A percentile compares a stretch with the other conserved stretches of the same genome.
Conservation (phyloP, 768 basidiomycete genomes). For the Strobilomyces confusus region DNA sequence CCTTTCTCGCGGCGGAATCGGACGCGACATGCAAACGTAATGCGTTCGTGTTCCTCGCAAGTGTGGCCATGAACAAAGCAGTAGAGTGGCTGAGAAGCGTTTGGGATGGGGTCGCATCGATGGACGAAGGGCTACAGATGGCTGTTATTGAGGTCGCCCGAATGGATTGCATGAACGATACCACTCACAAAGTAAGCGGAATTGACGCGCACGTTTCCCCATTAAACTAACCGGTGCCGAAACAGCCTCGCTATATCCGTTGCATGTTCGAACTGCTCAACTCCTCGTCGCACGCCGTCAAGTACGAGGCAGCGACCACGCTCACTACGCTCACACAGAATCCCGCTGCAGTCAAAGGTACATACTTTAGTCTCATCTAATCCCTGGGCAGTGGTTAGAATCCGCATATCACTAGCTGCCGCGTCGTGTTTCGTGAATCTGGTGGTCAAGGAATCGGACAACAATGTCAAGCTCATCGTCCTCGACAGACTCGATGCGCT, state of each 20-base stretch:
- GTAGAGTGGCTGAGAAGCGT: slow-evolving; percentile 87
- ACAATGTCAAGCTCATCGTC: slow-evolving; percentile 98
- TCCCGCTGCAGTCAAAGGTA: slow-evolving; percentile 93
- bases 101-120: slow-evolving; percentile 72
- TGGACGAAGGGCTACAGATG: slow-evolving; percentile 96
- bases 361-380: slow-evolving; percentile 2
- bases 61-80: slow-evolving; percentile 83
- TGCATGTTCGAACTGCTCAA: slow-evolving; percentile 90
- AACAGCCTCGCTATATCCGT: slow-evolving; percentile 87
- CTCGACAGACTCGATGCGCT: slow-evolving; percentile 85
- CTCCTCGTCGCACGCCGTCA: slow-evolving; percentile 87
- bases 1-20: slow-evolving; percentile 92
- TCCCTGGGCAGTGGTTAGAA: neutral
- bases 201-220: neutral
- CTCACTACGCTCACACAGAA: slow-evolving; percentile 93
- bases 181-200: slow-evolving; percentile 68
- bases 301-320: slow-evolving; percentile 96
- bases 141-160: slow-evolving; percentile 91
- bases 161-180: slow-evolving; percentile 82
- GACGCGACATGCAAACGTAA: slow-evolving; percentile 97
- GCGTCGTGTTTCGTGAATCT: slow-evolving; percentile 86
- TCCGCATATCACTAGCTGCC: slow-evolving; percentile 53
- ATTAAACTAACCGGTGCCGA: slow-evolving; percentile 5
- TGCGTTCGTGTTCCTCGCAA: slow-evolving; percentile 91
- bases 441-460: slow-evolving; percentile 93